phyloP scores from a whole-genome alignment of 1,284 basidiomycete genomes.

The Rhizoctonia solani region DNA sequence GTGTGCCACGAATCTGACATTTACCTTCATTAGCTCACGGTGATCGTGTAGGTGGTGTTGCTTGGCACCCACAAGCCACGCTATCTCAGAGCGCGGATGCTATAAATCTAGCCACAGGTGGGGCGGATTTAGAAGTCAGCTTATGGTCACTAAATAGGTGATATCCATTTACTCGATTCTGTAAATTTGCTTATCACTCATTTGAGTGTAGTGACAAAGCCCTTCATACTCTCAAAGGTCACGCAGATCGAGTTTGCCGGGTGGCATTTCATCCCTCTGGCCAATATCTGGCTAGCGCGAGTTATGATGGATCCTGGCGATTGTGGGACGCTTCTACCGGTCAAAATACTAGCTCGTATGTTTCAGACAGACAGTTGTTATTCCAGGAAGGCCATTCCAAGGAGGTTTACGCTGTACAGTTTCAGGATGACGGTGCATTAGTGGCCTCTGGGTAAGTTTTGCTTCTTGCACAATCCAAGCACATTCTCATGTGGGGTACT shows the following conservation, averaged over 20 bases:
- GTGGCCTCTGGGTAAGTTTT: constrained; percentile 82
- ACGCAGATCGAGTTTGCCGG: constrained; percentile 87
- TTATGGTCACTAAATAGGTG: constrained; percentile 89
- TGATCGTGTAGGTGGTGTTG: constrained; percentile 92
- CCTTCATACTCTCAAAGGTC: constrained; percentile 81
- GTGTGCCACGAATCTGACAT: not conserved
- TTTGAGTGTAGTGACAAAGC: constrained; percentile 67
- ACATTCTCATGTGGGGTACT: no score
- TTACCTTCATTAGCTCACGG: constrained; percentile 6
- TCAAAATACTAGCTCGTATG: constrained; percentile 57
- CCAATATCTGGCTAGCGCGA: constrained; percentile 88
- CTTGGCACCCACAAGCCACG: constrained; percentile 96
- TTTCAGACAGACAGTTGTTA: constrained; percentile 62
- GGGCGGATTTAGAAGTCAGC: constrained; percentile 82
- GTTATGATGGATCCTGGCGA: constrained; percentile 98
- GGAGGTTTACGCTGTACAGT: constrained; percentile 93
- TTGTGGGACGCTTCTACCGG: constrained; percentile 79
- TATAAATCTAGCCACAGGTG: constrained; percentile 90
- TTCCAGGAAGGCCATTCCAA: constrained; percentile 97
- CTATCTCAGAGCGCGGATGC: constrained; percentile 67
- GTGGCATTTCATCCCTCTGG: constrained; percentile 97
- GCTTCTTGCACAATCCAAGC: no score
- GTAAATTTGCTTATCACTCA: not conserved
- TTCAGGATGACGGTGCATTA: constrained; percentile 93
- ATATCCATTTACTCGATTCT: constrained; percentile 37